Base-by-base conservation (phyloP, 345 rosid genomes). In the Nephelium lappaceum region DNA sequence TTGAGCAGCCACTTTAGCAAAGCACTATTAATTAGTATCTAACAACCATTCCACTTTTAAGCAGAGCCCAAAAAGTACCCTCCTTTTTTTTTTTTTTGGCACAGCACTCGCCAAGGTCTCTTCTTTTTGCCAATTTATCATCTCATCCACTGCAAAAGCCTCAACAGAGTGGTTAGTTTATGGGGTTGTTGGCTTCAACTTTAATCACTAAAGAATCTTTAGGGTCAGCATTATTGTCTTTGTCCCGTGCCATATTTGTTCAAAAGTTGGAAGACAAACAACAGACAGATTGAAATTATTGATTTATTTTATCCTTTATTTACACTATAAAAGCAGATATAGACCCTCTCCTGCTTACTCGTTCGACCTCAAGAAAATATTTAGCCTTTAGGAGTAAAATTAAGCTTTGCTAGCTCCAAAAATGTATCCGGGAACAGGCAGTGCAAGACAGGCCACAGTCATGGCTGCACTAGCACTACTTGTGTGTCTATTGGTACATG, bases 351-450 rank as follows among this genome's bases (percentile, higher is more conserved):
- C 45, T 73, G 60, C 11, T 45, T 16, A 53, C n/a, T 53, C 18
- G n/a, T 53, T 53, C 58, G 16, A 53, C 58, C 57, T 41, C 43
- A 31, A 31, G 36, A 31, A 31, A 31, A 31, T 31, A 2, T 1
- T 31, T 31, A 31, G 7, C 9, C 43, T 41, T 41, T 41, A 41
- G 8, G 8, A 41, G 43, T 41, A 41, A 41, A 41, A 41, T 41
- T 41, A 49, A 49, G 5, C 75, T 71, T 41, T 73, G 36, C 36
- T 31, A 31, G 31, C 60, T 25, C 49, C 11, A 58, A 69, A 36
- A 71, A 84, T 84, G 86, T 74, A 74, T 75, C 81, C 60, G 88
- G 92, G 87, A 82, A 85, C 90, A 63, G 85, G 82, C 85, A 82
- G 89, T 84, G 89, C 87, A 80, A 21, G 42, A 16, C n/a, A 11